Conservation (phyloP, 2,329 filamentous ascomycete species). For the Neopestalotiopsis sp. region DNA sequence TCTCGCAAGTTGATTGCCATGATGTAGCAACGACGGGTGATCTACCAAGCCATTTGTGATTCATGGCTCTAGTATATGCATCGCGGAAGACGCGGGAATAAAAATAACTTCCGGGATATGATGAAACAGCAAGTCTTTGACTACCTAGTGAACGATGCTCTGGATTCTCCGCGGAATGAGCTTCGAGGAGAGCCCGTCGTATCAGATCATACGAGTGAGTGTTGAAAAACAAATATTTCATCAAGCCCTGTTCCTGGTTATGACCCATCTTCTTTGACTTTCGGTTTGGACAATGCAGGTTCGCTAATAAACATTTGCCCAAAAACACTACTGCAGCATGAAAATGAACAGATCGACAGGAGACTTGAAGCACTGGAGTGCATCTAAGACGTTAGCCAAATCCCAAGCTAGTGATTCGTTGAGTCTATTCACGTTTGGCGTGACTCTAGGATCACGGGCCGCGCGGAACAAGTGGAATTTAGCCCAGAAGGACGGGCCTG, state of each 20-base stretch:
- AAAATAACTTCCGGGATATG: not conserved
- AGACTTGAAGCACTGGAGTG: not conserved
- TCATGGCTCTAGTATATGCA: not conserved
- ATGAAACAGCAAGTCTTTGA: not conserved
- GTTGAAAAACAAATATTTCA: too few relatives aligned
- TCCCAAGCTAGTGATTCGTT: not conserved
- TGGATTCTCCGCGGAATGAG: not conserved
- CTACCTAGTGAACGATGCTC: not conserved
- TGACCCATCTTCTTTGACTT: not conserved
- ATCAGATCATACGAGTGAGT: not conserved
- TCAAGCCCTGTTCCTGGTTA: too few relatives aligned
- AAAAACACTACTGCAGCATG: not conserved
- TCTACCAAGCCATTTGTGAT: not conserved
- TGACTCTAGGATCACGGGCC: constrained; percentile 9
- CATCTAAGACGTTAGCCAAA: not conserved
- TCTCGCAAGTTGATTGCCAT: not conserved
- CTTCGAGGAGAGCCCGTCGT: not conserved
- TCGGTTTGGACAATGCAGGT: not conserved
- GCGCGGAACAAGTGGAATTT: not conserved
- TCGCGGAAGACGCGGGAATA: not conserved
- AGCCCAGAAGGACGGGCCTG: not conserved
- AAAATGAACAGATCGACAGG: not conserved
- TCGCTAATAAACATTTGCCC: not conserved
- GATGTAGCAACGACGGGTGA: not conserved
- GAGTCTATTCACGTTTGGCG: constrained; percentile 8